Base-by-base conservation (phyloP, 257 asterid genomes). In the Solanum paucissectum region DNA sequence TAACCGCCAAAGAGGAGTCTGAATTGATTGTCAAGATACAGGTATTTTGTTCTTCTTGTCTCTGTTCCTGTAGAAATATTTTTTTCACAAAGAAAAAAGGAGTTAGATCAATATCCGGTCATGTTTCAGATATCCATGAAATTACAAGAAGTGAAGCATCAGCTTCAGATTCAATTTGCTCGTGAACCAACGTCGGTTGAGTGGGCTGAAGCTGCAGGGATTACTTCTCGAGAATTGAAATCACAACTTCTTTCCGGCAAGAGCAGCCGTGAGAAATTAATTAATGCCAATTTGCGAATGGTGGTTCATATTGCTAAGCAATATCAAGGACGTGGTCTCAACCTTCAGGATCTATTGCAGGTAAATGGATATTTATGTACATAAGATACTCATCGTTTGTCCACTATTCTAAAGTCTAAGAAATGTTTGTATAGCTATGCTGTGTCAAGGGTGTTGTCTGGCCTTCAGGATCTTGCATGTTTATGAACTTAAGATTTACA, bases 251-350 rank as follows among this genome's bases (percentile, higher is more conserved):
- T 88, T 89, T 34, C 73, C 62, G 98, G 98, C 64, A 90, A 92
- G 81, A 88, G 64, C 85, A 94, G 99, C 90, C 94, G 98, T 44
- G 98, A 95, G 75, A 95, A 91, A 93, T 89, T 96, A 89, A 94
- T 96, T 85, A 93, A 92, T 90, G 96, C 98, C 93, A 95, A 96
- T 92, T 92, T 93, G 85, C 98, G 98, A 18, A 83, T 96, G 98
- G 99, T 96, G 89, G 95, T 94, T 88, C 97, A 96, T 90, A 93
- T 95, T 92, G 98, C 98, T 89, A 96, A 93, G 94, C 94, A 93
- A 89, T 96, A 95, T 91, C 95, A 90, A 89, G 97, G 98, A 68
- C 98, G 95, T 89, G 99, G 99, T 87, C 94, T 96, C 83, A 93
- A 89, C 91, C 92, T 96, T 82, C 97, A 92, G 87, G 99, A 96